Base-by-base conservation (phyloP, 2,329 filamentous ascomycete species). In the Diaporthe australafricana region DNA sequence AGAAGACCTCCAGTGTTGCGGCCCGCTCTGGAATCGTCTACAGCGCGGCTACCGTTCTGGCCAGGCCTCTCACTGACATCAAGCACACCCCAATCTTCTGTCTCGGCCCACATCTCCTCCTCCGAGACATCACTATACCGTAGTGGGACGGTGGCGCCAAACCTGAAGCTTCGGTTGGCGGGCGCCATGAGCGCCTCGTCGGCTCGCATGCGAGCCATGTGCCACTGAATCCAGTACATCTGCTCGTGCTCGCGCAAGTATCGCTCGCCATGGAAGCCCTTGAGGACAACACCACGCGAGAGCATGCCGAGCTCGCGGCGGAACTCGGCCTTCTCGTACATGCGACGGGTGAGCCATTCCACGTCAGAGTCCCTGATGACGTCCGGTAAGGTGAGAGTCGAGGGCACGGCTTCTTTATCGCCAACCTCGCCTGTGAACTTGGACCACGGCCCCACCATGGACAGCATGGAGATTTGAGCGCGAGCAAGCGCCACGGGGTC, bases 201-300 rank as follows among this genome's bases (percentile, higher is more conserved):
- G 38, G 72, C 72, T 32, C 68, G 75, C 79, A 81, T 81, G 67
- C 75, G 74, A 16, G 79, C 76, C 71, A 78, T 67, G 74, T 80
- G 78, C 80, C 80, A 81, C 74, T 81, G 80, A 40, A 84, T 84
- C 87, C 87, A 89, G 71, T 88, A 85, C 86, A 87, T 88, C 76
- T 91, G 89, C 77, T 90, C 89, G 77, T 90, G 88, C 77, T 90
- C 89, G 47, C 89, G 85, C 30, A 90, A 84, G 76, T 90, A 91
- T 0, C 88, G 84, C 53, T 89, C 87, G 3, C 88, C 88, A 63
- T 86, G 86, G 78, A 91, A 91, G 16, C 85, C 87, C 74, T 88
- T 88, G 69, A 89, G 86, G 4, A 91, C 89, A 53, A 90, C 89
- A 52, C 83, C 82, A 27, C 89, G 85, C 1, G 86, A 87, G 80